Conservation (phyloP, 352 stramenopile species). For the Pythium phragmiticola region DNA sequence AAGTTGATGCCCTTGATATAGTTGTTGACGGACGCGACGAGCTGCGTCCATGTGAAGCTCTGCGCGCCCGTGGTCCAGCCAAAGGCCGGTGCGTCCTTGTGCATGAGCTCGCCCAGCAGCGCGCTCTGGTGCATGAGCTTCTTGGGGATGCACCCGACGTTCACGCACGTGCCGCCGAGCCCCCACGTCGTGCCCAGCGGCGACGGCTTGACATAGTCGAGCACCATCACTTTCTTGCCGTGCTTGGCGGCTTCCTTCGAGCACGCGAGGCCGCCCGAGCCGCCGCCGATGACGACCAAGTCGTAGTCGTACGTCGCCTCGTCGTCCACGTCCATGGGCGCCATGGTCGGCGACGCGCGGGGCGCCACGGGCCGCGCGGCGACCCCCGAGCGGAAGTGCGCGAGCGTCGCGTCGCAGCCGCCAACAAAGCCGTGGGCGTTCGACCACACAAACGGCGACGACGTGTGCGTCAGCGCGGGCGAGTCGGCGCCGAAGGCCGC, state of each 20-base stretch:
- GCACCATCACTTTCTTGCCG: constrained; percentile 93
- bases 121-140: constrained; percentile 98
- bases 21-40: constrained; percentile 94
- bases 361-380: constrained; percentile 14
- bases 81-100: constrained; percentile 85
- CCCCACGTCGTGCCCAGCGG: constrained; percentile 89
- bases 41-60: constrained; percentile 88
- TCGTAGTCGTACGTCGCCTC: constrained; percentile 74
- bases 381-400: constrained; percentile 55
- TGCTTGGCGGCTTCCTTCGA: constrained; percentile 94
- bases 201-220: constrained; percentile 95
- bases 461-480: constrained; percentile 47
- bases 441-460: constrained; percentile 78
- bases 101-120: constrained; percentile 87
- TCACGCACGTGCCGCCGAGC: constrained; percentile 97
- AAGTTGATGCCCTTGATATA: constrained; percentile 99
- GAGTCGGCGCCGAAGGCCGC: constrained; percentile 39
- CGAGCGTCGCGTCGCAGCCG: constrained; percentile 64
- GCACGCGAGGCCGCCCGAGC: constrained; percentile 90
- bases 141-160: constrained; percentile 99
- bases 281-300: constrained; percentile 79
- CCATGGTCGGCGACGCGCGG: constrained; percentile 22
- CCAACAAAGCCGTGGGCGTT: constrained; percentile 59
- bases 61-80: constrained; percentile 72
- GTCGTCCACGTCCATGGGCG: constrained; percentile 23